Conservation (phyloP, 2,329 filamentous ascomycete genomes). For the Aspergillus ochraceus region DNA sequence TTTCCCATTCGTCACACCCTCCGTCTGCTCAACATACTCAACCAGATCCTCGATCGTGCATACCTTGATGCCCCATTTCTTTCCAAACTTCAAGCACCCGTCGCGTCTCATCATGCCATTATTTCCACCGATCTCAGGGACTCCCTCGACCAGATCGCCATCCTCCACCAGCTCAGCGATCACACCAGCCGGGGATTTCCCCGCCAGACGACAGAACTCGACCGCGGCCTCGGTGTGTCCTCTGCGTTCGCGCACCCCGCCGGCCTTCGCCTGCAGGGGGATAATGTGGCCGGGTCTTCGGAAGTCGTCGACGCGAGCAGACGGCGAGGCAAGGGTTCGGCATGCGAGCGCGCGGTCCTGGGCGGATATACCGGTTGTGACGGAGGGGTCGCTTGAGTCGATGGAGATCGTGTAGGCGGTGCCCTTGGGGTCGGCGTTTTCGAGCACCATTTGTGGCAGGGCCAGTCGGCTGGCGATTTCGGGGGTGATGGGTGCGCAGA, state of each 20-base stretch:
- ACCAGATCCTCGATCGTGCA: slow-evolving; percentile 94
- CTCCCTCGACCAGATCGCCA: slow-evolving; percentile 69
- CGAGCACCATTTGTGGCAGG: slow-evolving; percentile 88
- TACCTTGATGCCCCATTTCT: slow-evolving; percentile 84
- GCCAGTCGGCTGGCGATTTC: slow-evolving; percentile 67
- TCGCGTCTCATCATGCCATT: slow-evolving; percentile 90
- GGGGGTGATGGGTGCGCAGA: slow-evolving; percentile 81
- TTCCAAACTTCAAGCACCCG: slow-evolving; percentile 83
- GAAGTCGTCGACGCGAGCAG: slow-evolving; percentile 61
- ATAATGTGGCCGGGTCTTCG: slow-evolving; percentile 87
- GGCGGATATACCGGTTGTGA: slow-evolving; percentile 88
- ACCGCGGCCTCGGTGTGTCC: slow-evolving; percentile 94
- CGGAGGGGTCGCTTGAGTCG: slow-evolving; percentile 70
- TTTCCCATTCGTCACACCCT: slow-evolving; percentile 52
- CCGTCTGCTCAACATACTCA: slow-evolving; percentile 72
- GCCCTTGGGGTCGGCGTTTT: slow-evolving; percentile 75
- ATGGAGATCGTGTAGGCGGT: slow-evolving; percentile 93
- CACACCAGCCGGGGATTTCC: slow-evolving; percentile 72
- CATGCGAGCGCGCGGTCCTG: slow-evolving; percentile 83
- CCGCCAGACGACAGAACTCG: slow-evolving; percentile 83
- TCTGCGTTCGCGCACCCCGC: slow-evolving; percentile 74
- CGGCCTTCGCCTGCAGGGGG: slow-evolving; percentile 74
- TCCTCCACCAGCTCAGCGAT: slow-evolving; percentile 93
- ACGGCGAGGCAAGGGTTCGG: slow-evolving; percentile 69
- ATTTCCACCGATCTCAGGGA: slow-evolving; percentile 62